Evolutionary conservation across 2,329 filamentous ascomycete genomes (phyloP).

Genomic region (Phyllosticta citribraziliensis): DNA sequence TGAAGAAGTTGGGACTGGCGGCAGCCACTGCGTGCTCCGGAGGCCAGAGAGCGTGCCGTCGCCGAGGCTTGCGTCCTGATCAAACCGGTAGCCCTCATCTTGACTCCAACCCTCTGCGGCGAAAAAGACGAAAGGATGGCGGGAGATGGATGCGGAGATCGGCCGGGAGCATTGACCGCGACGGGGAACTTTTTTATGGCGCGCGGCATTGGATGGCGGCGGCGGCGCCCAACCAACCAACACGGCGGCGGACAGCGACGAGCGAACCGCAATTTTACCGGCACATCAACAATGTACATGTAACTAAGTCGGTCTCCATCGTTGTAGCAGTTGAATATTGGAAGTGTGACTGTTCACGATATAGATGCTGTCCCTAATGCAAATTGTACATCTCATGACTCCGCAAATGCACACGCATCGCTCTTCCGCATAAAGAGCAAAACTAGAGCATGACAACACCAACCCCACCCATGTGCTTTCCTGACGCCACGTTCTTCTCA

Average conservation of each 20-base stretch:
- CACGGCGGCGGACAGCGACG: background rate
- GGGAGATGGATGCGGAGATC: constrained; percentile 4
- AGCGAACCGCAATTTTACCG: background rate
- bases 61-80: constrained; percentile 4
- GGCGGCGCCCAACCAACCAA: background rate
- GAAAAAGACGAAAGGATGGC: constrained; percentile 1
- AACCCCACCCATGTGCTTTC: constrained; percentile 70
- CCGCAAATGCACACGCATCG: too few species aligned
- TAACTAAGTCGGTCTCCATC: background rate
- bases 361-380: background rate
- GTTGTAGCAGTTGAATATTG: background rate
- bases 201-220: background rate
- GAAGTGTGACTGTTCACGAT: background rate
- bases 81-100: constrained; percentile 10
- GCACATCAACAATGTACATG: background rate
- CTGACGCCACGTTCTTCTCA: constrained; percentile 65
- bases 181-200: constrained; percentile 9
- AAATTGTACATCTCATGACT: background rate
- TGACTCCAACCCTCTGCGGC: background rate
- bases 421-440: background rate
- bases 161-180: constrained; percentile 5
- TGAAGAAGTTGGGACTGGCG: constrained; percentile 5
- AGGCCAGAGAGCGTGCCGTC: constrained; percentile 1
- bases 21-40: constrained; percentile 4
- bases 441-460: constrained; percentile 70